Percentiles rank a stretch among this genome's conserved stretches.
Evolutionary conservation across 2,329 filamentous ascomycete species (phyloP).

Genomic region (Verticillium albo-atrum): DNA sequence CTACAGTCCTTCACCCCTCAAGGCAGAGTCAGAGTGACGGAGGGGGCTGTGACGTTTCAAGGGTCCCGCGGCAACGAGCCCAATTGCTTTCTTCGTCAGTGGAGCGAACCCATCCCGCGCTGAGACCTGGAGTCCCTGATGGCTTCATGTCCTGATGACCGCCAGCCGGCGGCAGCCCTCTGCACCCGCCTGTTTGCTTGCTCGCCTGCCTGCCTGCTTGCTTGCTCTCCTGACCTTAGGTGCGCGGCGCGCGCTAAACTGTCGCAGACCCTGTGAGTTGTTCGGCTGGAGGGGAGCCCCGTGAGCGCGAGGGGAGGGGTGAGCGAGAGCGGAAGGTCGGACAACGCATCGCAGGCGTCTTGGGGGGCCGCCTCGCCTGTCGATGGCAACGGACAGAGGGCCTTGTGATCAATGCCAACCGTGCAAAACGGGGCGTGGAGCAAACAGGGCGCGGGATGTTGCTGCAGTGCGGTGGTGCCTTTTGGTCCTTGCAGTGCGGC

Average conservation of each 20-base stretch:
- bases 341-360: background rate
- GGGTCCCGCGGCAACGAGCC: background rate
- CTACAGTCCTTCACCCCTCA: background rate
- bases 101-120: background rate
- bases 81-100: background rate
- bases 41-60: background rate
- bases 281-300: background rate
- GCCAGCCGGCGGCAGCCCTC: background rate
- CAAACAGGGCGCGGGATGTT: background rate
- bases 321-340: background rate
- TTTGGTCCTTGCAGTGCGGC: background rate
- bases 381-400: background rate
- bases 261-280: slow-evolving; percentile 1
- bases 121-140: background rate
- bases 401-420: background rate
- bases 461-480: background rate
- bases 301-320: background rate
- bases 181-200: background rate
- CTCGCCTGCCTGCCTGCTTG: too few relatives aligned
- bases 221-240: background rate
- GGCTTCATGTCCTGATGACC: too few relatives aligned
- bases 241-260: background rate
- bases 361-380: background rate
- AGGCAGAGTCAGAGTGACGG: background rate
- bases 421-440: background rate